These are phyloP conservation scores for Atkinsonella texensis DNA, from an alignment of 2,329 filamentous ascomycete species.

Conservation along the genomic window DNA sequence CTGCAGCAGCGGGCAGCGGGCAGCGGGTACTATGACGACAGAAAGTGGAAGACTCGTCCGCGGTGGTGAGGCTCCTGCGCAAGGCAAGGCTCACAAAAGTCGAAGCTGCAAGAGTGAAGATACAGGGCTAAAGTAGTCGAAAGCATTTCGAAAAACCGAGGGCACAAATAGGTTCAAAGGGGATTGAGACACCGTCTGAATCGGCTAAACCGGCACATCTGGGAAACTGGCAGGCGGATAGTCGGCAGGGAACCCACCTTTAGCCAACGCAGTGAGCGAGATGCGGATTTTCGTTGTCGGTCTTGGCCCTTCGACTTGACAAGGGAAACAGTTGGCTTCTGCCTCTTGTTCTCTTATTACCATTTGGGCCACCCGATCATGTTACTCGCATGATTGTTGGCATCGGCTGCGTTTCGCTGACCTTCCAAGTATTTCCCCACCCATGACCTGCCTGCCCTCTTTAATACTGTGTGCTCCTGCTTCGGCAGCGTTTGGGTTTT, in stretches of 20 bases:
- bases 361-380: neutral
- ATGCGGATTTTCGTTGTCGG: no score
- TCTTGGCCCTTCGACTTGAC: no score
- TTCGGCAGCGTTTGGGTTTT: neutral
- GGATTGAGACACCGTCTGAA: constrained; percentile 1
- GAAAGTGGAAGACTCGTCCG: neutral
- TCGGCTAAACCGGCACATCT: constrained; percentile 6
- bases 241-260: constrained; percentile 6
- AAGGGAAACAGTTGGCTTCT: no score
- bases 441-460: neutral
- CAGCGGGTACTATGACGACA: neutral
- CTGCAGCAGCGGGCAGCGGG: neutral
- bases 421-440: neutral
- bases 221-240: constrained; percentile 3
- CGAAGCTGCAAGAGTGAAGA: neutral
- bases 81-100: neutral
- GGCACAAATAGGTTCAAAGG: neutral
- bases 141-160: neutral
- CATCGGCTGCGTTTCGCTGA: neutral
- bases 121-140: neutral
- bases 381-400: neutral
- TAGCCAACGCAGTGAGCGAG: neutral
- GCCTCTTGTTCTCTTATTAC: no score
- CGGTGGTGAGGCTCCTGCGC: neutral
- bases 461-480: neutral